Evolutionary conservation across 1,139 yeast genomes (phyloP).

Genomic region (Kodamaea sp.): DNA sequence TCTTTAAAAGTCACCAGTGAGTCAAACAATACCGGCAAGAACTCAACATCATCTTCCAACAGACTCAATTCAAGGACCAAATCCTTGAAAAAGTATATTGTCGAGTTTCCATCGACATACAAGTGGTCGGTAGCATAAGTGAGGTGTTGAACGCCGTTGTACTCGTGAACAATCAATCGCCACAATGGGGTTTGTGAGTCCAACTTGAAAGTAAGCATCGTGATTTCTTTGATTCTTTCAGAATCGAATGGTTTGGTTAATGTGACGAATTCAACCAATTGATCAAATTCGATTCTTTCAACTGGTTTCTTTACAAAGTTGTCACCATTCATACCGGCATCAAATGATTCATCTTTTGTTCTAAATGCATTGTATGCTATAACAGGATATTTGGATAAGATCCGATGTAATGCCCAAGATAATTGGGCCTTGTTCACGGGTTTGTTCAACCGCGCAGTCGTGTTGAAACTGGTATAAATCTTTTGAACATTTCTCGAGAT

Average conservation of each 20-base stretch:
- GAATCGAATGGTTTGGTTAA: conserved; percentile 16
- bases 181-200: conserved; percentile 26
- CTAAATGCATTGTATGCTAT: conserved; percentile 20
- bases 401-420: conserved; percentile 22
- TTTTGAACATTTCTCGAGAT: conserved; percentile 23
- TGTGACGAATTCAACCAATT: conserved; percentile 19
- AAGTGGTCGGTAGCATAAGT: conserved; percentile 32
- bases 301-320: conserved; percentile 21
- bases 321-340: conserved; percentile 11
- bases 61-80: conserved; percentile 18
- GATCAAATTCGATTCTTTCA: conserved; percentile 19
- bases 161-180: conserved; percentile 22
- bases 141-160: conserved; percentile 16
- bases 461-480: conserved; percentile 26
- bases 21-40: too few relatives aligned
- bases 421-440: conserved; percentile 15
- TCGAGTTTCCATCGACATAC: conserved; percentile 36
- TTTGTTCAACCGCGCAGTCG: conserved; percentile 22
- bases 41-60: too few relatives aligned
- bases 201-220: conserved; percentile 15
- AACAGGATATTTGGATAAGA: conserved; percentile 21
- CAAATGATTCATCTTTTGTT: conserved; percentile 8
- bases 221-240: conserved; percentile 15
- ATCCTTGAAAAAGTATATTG: conserved; percentile 29
- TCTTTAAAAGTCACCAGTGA: too few relatives aligned